Evolutionary conservation across 768 basidiomycete species (phyloP), one percentile per base, ranked within the genome.

Genomic region (Neoboletus subvelutipes): DNA sequence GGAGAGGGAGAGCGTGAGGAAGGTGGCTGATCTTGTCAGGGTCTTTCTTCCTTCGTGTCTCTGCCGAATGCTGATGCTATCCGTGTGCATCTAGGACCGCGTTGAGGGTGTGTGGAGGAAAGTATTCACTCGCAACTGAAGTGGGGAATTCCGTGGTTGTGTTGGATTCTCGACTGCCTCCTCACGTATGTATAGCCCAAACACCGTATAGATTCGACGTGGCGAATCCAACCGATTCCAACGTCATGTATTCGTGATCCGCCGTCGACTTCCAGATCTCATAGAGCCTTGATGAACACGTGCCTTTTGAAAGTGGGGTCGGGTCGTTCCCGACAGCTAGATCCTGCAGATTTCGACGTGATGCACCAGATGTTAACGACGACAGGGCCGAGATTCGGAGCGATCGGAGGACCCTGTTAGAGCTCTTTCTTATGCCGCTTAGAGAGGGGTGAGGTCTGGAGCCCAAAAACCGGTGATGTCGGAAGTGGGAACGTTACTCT

Each of bases 1-100:
- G 61, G 76, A 68, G 5, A 76, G 84, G 64, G 51, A 46, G 54
- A 61, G 58, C 20, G 47, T 61, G 37, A 52, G 40, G 37, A 60
- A 52, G 51, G 45, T 47, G 37, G 1, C 42, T 3, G 54, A 54
- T 54, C 28, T 58, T 8, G 50, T 58, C 29, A 57, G 52, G 2
- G 12, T 7, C 5, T 43, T 34, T 1, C 31, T 34, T 42, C 15
- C 5, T 17, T 36, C 11, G 13, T 7, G 15, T 29, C 45, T 41
- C 5, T 26, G 17, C 20, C 29, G 31, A 39, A 26, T 22, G 28
- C 42, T 36, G 24, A 57, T 28, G 8, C n/a, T 5, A 12, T 56
- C 33, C 39, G 12, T n/a, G 29, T 31, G 2, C 22, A 5, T 37
- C 9, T 29, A 55, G 43, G 47, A 58, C 4, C 29, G 22, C 12